Base-by-base conservation (phyloP, 139 green algal genomes). In the Chlamydomonas sphaeroides region DNA sequence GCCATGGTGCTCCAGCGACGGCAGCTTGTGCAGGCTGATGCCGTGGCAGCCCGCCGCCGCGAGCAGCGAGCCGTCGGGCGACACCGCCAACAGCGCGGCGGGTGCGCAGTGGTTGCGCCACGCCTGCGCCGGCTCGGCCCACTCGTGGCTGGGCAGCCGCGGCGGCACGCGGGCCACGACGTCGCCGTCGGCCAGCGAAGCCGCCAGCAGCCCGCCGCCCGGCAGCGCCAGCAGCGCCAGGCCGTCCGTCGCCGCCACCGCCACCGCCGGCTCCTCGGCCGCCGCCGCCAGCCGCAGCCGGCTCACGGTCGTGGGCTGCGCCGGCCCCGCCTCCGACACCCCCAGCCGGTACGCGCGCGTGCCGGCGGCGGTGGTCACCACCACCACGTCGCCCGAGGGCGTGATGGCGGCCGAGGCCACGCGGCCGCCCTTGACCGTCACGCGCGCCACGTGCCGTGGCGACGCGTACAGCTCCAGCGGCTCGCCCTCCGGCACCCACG, bases 31-130 rank as follows among this genome's bases (percentile, higher is more conserved):
- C 36, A 90, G 75, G 25, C 65, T 57, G 28, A 88, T 86, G 17
- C 95, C 95, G 32, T 79, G 88, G 68, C 96, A 91, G 3, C 93
- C 85, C 28, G 90, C 90, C 7, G 88, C 88, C 1, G 93, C 95
- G 10, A 96, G 41, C 28, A 92, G 30, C 21, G 76, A 86, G 35
- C 94, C 95, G 77, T 97, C 94, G 21, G 79, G 62, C 11, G 89
- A 94, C 10, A 70, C 85, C 14, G 91, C 87, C 32, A 96, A 66
- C 18, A 78, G 71, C 5, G 91, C 81, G 0, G 94, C 87, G 0
- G 88, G 72, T 0, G 91, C 70, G 0, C 92, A 66, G 77, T 79
- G 83, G 49, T 38, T 48, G 35, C 79, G 78, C 85, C 85, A 89
- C 18, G 42, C 69, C 25, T 69, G 20, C 2, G 65, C 56, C 30